Percentiles rank a stretch among this genome's conserved stretches.
Evolutionary conservation across 805 yeast genomes (phyloP).

Genomic region (Candida silvicultrix): DNA sequence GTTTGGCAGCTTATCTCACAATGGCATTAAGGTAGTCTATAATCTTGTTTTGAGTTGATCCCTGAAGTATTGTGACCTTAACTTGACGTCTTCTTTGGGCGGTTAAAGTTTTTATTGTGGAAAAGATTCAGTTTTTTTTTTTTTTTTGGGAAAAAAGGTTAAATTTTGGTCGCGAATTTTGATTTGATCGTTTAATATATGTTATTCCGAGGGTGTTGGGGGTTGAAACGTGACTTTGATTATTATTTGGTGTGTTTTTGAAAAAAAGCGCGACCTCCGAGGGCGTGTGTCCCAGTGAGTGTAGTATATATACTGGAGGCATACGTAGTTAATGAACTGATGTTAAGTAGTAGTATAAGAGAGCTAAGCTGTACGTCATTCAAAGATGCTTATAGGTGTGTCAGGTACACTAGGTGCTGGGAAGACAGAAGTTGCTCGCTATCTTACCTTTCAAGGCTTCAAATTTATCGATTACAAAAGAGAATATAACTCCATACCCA

Average conservation of each 20-base stretch:
- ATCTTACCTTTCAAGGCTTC: conserved; percentile 51
- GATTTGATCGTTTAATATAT: too few relatives aligned
- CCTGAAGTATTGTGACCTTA: neutral
- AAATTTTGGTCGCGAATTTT: neutral
- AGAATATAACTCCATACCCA: conserved; percentile 1
- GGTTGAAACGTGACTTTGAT: neutral
- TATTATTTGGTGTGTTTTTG: neutral
- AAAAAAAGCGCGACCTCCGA: neutral
- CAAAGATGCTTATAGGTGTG: conserved; percentile 64
- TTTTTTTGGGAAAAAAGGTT: neutral
- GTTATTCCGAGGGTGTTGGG: too few relatives aligned
- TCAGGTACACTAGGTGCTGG: conserved; percentile 70
- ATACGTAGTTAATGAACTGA: too few relatives aligned
- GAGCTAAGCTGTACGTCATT: too few relatives aligned
- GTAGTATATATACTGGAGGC: too few relatives aligned
- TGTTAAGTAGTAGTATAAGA: too few relatives aligned
- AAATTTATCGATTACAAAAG: conserved; percentile 23
- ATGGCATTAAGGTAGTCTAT: neutral
- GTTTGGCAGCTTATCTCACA: neutral
- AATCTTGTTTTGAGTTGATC: neutral
- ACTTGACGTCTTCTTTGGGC: neutral
- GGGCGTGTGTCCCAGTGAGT: neutral
- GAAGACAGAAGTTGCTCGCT: conserved; percentile 54
- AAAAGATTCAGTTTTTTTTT: neutral
- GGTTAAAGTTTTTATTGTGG: neutral